phyloP scores from a whole-genome alignment of 352 stramenopile genomes.

The Phytophthora megakarya region DNA sequence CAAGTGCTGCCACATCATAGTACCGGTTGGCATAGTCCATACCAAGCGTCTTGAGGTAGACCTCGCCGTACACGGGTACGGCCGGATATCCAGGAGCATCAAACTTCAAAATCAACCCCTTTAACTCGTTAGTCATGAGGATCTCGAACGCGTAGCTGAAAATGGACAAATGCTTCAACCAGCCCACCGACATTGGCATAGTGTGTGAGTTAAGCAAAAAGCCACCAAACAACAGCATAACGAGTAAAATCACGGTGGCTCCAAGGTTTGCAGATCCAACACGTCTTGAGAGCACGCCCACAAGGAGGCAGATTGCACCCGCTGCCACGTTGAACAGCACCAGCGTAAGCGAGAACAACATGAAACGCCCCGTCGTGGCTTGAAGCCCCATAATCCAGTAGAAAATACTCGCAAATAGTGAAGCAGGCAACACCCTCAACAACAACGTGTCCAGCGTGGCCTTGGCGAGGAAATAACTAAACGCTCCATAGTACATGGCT shows the following conservation, averaged over 20 bases:
- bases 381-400: conserved; percentile 90
- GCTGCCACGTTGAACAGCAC: conserved; percentile 84
- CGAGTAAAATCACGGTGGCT: conserved; percentile 73
- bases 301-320: conserved; percentile 74
- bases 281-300: conserved; percentile 64
- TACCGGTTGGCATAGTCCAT: conserved; percentile 83
- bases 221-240: conserved; percentile 89
- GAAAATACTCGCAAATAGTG: conserved; percentile 84
- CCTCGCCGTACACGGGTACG: conserved; percentile 80
- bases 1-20: conserved; percentile 67
- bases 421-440: conserved; percentile 72
- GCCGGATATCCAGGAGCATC: conserved; percentile 75
- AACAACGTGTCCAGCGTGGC: conserved; percentile 73
- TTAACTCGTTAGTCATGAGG: conserved; percentile 85
- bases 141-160: conserved; percentile 90
- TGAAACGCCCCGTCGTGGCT: conserved; percentile 55
- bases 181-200: conserved; percentile 66
- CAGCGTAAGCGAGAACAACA: conserved; percentile 71
- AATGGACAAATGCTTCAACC: conserved; percentile 83
- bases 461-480: conserved; percentile 85
- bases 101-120: conserved; percentile 76
- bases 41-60: conserved; percentile 83
- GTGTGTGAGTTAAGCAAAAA: conserved; percentile 87
- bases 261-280: conserved; percentile 76
- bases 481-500: conserved; percentile 78